These are phyloP conservation scores for Xylaria nigripes DNA, from an alignment of 495 filamentous ascomycete species.

Conservation along the genomic window DNA sequence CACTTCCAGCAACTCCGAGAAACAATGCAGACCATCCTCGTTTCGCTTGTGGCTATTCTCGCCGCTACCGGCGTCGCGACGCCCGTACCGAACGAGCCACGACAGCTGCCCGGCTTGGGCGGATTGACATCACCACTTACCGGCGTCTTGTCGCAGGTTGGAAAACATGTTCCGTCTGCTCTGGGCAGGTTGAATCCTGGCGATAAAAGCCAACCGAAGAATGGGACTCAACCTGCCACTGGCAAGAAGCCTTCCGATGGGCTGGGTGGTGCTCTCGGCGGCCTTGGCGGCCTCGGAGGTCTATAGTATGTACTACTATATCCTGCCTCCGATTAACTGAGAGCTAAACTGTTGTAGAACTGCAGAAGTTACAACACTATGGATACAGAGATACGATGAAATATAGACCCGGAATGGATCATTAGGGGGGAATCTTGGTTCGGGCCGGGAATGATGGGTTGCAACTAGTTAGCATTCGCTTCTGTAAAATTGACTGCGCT, in stretches of 20 bases:
- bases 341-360: no score
- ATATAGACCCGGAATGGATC: no score
- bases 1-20: not conserved
- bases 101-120: constrained; percentile 4
- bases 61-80: not conserved
- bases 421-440: no score
- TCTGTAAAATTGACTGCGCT: not conserved
- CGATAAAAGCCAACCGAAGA: not conserved
- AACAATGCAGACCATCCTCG: constrained; percentile 1
- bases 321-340: no score
- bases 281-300: constrained; percentile 9
- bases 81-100: not conserved
- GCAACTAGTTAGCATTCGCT: not conserved
- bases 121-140: not conserved
- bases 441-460: not conserved
- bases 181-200: not conserved
- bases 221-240: not conserved
- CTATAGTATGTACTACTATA: constrained; percentile 2
- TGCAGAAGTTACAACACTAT: no score
- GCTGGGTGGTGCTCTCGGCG: not conserved
- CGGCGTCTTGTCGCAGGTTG: not conserved
- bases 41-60: constrained; percentile 6
- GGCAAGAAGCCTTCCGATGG: not conserved
- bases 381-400: no score
- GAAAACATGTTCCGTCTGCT: constrained; percentile 2